A percentile compares a stretch with the other conserved stretches of the same genome.
Evolutionary conservation across 2,329 filamentous ascomycete species (phyloP).

Genomic region (Trichothecium roseum): DNA sequence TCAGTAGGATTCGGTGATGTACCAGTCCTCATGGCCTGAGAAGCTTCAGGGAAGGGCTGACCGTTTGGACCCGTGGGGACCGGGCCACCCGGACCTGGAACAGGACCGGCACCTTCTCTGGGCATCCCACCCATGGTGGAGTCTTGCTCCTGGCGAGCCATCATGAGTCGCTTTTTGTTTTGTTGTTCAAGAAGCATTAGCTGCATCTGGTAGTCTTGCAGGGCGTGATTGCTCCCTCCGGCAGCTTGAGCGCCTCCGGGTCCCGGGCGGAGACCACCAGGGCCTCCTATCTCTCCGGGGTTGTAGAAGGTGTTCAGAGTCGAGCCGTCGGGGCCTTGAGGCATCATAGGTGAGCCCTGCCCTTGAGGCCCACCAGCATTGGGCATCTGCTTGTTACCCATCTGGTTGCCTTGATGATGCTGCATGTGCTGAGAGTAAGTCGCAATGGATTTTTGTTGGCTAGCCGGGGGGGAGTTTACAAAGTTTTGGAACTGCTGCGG

Average conservation of each 20-base stretch:
- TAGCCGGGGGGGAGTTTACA: conserved; percentile 41
- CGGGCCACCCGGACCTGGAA: conserved; percentile 42
- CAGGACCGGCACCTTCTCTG: conserved; percentile 32
- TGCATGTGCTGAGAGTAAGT: conserved; percentile 78
- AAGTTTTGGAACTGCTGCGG: conserved; percentile 64
- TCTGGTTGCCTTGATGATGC: conserved; percentile 70
- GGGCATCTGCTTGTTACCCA: conserved; percentile 72
- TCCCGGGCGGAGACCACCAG: conserved; percentile 47
- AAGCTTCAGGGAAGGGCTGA: conserved; percentile 57
- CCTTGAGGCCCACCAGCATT: conserved; percentile 60
- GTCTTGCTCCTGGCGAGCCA: conserved; percentile 74
- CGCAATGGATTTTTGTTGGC: conserved; percentile 76
- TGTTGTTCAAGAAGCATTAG: conserved; percentile 79
- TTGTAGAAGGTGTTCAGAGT: conserved; percentile 53
- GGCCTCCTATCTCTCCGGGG: conserved; percentile 45
- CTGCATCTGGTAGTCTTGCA: conserved; percentile 86
- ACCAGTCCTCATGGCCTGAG: conserved; percentile 55
- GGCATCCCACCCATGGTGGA: conserved; percentile 34
- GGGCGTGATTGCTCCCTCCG: conserved; percentile 60
- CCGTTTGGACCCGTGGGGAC: conserved; percentile 46
- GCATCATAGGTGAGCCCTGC: conserved; percentile 77
- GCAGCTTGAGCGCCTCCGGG: conserved; percentile 35
- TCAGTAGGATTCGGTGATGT: conserved; percentile 70
- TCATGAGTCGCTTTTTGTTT: conserved; percentile 77
- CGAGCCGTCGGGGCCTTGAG: conserved; percentile 56